Evolutionary conservation across 805 yeast genomes (phyloP), one percentile per base, ranked within the genome.

Genomic region (Candida pini): DNA sequence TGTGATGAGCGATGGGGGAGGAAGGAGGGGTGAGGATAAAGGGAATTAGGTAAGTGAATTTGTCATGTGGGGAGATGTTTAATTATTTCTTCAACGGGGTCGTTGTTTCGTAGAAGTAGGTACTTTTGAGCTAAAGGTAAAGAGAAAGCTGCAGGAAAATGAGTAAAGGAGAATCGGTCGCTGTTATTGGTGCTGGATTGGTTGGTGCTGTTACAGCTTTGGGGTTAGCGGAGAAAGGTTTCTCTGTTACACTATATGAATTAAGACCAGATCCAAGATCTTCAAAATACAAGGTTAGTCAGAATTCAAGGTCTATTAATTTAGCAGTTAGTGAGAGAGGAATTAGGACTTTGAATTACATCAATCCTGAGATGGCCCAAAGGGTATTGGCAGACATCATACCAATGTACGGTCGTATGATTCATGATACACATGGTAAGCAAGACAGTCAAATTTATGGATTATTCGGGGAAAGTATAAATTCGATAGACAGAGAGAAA

Each of bases 371-470:
- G 10, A 65, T 87, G 65, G 76, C 81, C 9, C 56, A 62, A 0
- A 51, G 77, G 18, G 68, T 87, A 2, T 50, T 82, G 41, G 59
- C 64, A 21, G 72, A 73, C 27, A 72, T 84, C 17, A 81, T 85
- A 18, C 96, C 96, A 2, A 84, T 89, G 90, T 62, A 72, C 27
- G 96, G 95, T 2, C 66, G 97, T 28, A 87, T 88, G 96, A 78
- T 89, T 38, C 97, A 89, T 56, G 81, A 80, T 43, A 32, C 60
- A 10, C 48, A 66, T 9, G 95, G 94, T 0, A 56, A 59, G 15
- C 79, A 77, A 53, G 77, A 71, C 43, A 66, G 82, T 20, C 95
- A 88, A 50, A 45, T 64, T 29, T 89, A 89, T 56, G 96, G 95
- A 4, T 62, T 86, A 7, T 73, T 76, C 47, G 95, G 95, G 9